A percentile compares a stretch with the other conserved stretches of the same genome.
phyloP scores from a whole-genome alignment of 306 rosid species.

The Dryas drummondii region DNA sequence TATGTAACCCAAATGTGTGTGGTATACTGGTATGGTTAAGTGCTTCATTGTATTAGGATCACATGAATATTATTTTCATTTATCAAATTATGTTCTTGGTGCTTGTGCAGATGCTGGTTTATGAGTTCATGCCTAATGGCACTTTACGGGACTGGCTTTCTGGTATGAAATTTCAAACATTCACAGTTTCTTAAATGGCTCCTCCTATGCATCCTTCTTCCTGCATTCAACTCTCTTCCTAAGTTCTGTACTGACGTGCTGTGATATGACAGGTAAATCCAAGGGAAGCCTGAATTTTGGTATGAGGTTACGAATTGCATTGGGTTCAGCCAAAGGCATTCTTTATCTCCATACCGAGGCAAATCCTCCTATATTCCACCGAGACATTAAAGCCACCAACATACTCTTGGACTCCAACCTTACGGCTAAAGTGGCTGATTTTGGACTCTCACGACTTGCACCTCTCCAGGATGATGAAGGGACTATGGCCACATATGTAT shows the following conservation, averaged over 20 bases:
- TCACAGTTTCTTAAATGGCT: slow-evolving; percentile 6
- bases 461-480: slow-evolving; percentile 68
- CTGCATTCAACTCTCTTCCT: neutral
- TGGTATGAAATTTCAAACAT: slow-evolving; percentile 40
- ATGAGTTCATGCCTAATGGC: slow-evolving; percentile 88
- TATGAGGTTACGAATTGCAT: slow-evolving; percentile 62
- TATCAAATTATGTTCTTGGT: slow-evolving; percentile 16
- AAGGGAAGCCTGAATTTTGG: slow-evolving; percentile 45
- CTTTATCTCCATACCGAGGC: slow-evolving; percentile 89
- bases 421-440: slow-evolving; percentile 85
- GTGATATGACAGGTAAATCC: slow-evolving; percentile 47
- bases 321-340: slow-evolving; percentile 88
- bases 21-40: neutral
- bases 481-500: slow-evolving; percentile 53
- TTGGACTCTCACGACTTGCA: slow-evolving; percentile 87
- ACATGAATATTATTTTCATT: neutral
- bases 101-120: slow-evolving; percentile 80
- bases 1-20: neutral
- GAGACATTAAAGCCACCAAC: slow-evolving; percentile 89
- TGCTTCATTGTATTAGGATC: neutral
- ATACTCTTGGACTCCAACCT: slow-evolving; percentile 73
- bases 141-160: slow-evolving; percentile 80
- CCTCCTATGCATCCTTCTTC: neutral
- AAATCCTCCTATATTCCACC: slow-evolving; percentile 90
- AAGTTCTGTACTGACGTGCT: neutral